Percentiles rank a stretch among this genome's conserved stretches.
Evolutionary conservation across 768 basidiomycete genomes (phyloP).

Genomic region (Heimioporus sp.): DNA sequence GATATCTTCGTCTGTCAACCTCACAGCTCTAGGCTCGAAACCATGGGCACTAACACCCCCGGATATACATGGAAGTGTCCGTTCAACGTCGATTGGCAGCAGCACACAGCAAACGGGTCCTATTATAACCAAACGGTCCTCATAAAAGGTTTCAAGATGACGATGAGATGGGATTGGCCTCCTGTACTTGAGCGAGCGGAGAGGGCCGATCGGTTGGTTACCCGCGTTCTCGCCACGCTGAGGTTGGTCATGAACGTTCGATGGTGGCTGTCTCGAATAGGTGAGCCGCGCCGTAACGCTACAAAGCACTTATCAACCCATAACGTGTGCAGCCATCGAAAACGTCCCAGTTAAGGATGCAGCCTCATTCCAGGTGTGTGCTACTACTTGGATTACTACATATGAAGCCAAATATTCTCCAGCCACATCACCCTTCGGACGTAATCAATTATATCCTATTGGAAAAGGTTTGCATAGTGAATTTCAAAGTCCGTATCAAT

Average conservation of each 20-base stretch:
- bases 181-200: not conserved
- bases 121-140: conserved; percentile 8
- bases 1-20: too few relatives aligned
- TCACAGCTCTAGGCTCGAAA: too few relatives aligned
- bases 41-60: too few relatives aligned
- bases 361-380: not conserved
- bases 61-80: too few relatives aligned
- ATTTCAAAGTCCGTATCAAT: not conserved
- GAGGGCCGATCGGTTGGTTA: too few relatives aligned
- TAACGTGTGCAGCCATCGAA: not conserved
- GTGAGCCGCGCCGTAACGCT: not conserved
- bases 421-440: conserved; percentile 7
- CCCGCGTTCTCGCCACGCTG: too few relatives aligned
- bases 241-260: not conserved
- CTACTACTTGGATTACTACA: too few relatives aligned
- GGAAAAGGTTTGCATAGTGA: conserved; percentile 1
- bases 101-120: too few relatives aligned
- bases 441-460: conserved; percentile 4
- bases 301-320: too few relatives aligned
- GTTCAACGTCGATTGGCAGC: too few relatives aligned
- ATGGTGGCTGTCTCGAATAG: not conserved
- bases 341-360: not conserved
- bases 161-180: not conserved
- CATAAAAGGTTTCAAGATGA: conserved; percentile 7
- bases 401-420: too few relatives aligned